Base-by-base conservation (phyloP, 2,329 filamentous ascomycete species). In the Aspergillus luchuensis region DNA sequence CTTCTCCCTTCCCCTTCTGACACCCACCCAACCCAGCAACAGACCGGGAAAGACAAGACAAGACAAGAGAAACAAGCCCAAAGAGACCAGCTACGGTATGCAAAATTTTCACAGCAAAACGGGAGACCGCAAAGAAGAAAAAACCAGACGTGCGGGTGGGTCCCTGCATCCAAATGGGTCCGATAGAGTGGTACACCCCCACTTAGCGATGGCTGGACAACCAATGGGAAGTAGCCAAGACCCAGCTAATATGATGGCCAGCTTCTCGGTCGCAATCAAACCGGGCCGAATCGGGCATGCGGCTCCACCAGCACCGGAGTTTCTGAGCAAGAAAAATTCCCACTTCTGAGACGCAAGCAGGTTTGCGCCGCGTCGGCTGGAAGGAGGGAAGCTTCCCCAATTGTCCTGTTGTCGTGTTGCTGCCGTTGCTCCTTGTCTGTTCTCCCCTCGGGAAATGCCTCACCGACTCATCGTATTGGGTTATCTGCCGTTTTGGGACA, bases 241-340 rank as follows among this genome's bases (percentile, higher is more conserved):
- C 28, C 36, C 51, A 58, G 63, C 58, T 62, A 59, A 61, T 58
- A 53, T 57, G 58, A 47, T 51, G 25, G 61, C 49, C 55, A 60
- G 58, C 57, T 60, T 62, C 60, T 69, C 66, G 64, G 64, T 63
- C 58, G 61, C 61, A 64, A 59, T 61, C 52, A 65, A 60, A 61
- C 67, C 67, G 66, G 67, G 59, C 67, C 67, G 67, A 69, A 61
- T 69, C 67, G 67, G 67, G 64, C 52, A 67, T 65, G 64, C 66
- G 65, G 67, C 67, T 69, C 67, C 67, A 69, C 67, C 53, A 41
- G 17, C 45, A 51, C 58, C 65, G 60, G 65, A 61, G 50, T 59
- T 66, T 58, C 19, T 45, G 39, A 21, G 39, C 39, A 21, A 43
- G 39, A 56, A 56, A 33, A 47, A 55, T 45, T 55, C 38, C 52